Evolutionary conservation across 140 eudicot species (phyloP).

Genomic region (Anethum foeniculum): DNA sequence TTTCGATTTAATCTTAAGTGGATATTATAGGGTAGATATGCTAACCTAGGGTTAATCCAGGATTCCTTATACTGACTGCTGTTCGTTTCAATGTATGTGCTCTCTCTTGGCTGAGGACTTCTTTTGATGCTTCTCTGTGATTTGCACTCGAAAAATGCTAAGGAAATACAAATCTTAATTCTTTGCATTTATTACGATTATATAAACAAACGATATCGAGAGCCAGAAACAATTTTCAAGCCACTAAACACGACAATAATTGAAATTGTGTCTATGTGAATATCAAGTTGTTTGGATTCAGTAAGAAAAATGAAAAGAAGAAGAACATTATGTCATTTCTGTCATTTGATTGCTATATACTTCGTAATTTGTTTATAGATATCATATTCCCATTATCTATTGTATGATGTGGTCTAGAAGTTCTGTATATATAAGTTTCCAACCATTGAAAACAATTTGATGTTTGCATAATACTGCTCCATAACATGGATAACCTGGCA

Average conservation of each 20-base stretch:
- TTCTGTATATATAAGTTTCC: background rate
- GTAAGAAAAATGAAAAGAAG: background rate
- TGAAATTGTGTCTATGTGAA: background rate
- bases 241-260: background rate
- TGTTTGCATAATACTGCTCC: background rate
- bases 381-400: background rate
- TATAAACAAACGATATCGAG: background rate
- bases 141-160: background rate
- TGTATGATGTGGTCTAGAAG: background rate
- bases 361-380: background rate
- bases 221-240: background rate
- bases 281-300: background rate
- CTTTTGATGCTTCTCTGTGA: background rate
- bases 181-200: background rate
- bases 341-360: background rate
- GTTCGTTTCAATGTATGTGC: background rate
- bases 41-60: background rate
- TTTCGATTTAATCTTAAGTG: background rate
- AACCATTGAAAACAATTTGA: background rate
- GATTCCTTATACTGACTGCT: background rate
- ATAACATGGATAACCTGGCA: background rate
- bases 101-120: background rate
- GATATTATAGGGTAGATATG: background rate
- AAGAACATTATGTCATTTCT: background rate
- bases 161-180: background rate